Percentiles rank a stretch among this genome's conserved stretches.
Conservation (phyloP, 2,329 filamentous ascomycete species). For the Aspergillus arachidicola region DNA sequence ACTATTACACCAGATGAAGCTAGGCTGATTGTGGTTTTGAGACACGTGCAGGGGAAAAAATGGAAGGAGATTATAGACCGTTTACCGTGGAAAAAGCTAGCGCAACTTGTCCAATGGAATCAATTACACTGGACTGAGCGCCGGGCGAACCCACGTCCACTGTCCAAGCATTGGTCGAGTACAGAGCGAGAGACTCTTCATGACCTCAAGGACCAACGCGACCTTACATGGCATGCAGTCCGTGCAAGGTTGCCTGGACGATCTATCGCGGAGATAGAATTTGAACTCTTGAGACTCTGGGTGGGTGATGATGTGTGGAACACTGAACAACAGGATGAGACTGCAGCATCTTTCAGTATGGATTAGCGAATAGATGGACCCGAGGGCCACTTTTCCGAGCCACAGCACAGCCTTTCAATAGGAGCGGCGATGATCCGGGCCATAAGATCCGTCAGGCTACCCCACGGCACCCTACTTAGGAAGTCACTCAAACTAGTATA, state of each 20-base stretch:
- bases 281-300: conserved; percentile 37
- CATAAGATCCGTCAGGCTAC: background rate
- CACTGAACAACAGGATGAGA: conserved; percentile 11
- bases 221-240: conserved; percentile 35
- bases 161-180: conserved; percentile 33
- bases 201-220: conserved; percentile 27
- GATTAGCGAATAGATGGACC: conserved; percentile 2
- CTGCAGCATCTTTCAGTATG: background rate
- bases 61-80: conserved; percentile 34
- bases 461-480: background rate
- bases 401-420: background rate
- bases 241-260: conserved; percentile 31
- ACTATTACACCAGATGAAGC: conserved; percentile 36
- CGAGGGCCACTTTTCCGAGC: conserved; percentile 4
- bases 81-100: conserved; percentile 28
- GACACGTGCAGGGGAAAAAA: conserved; percentile 28
- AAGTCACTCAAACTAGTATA: background rate
- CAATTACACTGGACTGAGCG: conserved; percentile 33
- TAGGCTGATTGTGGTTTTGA: conserved; percentile 34
- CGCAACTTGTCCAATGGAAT: conserved; percentile 30
- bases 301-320: conserved; percentile 24
- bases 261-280: conserved; percentile 35
- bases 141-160: conserved; percentile 26
- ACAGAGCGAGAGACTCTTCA: conserved; percentile 30
- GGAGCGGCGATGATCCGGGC: background rate